phyloP scores from a whole-genome alignment of 768 basidiomycete species.

The Podaxis pistillaris region DNA sequence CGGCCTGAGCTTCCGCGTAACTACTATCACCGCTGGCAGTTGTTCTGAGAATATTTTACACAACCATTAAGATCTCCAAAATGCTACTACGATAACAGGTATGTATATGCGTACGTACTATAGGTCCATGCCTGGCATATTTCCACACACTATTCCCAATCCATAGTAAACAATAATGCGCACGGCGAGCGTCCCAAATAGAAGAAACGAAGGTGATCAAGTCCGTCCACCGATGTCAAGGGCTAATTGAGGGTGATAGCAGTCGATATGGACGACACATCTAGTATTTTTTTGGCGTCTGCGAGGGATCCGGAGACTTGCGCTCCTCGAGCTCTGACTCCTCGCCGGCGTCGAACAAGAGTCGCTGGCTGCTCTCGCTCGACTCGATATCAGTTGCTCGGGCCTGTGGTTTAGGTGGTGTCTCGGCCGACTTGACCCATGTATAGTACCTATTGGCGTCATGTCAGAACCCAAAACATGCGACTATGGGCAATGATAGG shows the following conservation, averaged over 20 bases:
- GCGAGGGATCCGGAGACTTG: not conserved
- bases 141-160: no score
- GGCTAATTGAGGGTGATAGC: not conserved
- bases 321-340: slow-evolving; percentile 10
- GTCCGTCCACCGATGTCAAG: not conserved
- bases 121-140: no score
- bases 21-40: no score
- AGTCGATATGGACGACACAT: not conserved
- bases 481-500: not conserved
- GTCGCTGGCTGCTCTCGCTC: slow-evolving; percentile 7
- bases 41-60: no score
- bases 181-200: no score
- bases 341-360: slow-evolving; percentile 14
- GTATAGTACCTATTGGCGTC: slow-evolving; percentile 49
- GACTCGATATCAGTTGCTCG: slow-evolving; percentile 22
- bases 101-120: no score
- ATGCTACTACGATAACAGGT: no score
- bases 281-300: not conserved
- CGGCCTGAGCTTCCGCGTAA: no score
- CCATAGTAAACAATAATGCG: no score
- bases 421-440: slow-evolving; percentile 39
- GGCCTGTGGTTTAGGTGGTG: slow-evolving; percentile 16
- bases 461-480: not conserved
- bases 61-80: no score
- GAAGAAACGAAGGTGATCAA: no score